These are phyloP conservation scores for Macrophomina pseudophaseolina DNA, from an alignment of 2,329 filamentous ascomycete species.

Conservation along the genomic window DNA sequence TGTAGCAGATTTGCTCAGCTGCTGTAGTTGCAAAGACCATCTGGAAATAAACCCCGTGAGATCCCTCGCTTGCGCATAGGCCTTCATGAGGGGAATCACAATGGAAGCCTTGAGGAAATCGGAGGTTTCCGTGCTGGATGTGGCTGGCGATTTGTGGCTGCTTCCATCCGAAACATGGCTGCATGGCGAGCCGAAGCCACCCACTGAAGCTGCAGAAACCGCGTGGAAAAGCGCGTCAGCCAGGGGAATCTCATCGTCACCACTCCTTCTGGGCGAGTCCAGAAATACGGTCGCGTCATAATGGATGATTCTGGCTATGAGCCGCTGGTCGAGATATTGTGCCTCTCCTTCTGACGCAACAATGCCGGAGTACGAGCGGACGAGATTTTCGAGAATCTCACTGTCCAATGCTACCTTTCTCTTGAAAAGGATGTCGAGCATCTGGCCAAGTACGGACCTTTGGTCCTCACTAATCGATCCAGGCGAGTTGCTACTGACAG, in stretches of 20 bases:
- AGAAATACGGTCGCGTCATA: conserved; percentile 42
- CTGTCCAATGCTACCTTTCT: conserved; percentile 37
- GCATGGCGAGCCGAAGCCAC: neutral
- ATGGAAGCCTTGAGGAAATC: conserved; percentile 29
- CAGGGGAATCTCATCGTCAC: neutral
- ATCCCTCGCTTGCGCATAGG: conserved; percentile 42
- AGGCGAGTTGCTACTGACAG: conserved; percentile 33
- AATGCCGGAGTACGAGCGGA: conserved; percentile 42
- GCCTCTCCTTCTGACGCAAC: neutral
- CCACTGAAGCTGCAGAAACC: neutral
- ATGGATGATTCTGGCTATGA: conserved; percentile 41
- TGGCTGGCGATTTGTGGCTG: neutral
- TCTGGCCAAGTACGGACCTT: conserved; percentile 33
- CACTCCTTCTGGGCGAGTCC: conserved; percentile 31
- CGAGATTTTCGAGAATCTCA: conserved; percentile 37
- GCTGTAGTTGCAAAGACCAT: conserved; percentile 42
- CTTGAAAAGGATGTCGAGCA: conserved; percentile 35
- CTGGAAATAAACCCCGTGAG: conserved; percentile 41
- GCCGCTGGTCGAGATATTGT: conserved; percentile 16
- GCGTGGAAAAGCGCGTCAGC: conserved; percentile 18
- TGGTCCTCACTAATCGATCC: conserved; percentile 2
- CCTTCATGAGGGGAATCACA: conserved; percentile 40
- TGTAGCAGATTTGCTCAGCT: neutral
- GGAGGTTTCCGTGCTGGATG: neutral
- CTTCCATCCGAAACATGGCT: conserved; percentile 1